Evolutionary conservation across 345 rosid genomes (phyloP).

Genomic region (Schrenkiella parvula): DNA sequence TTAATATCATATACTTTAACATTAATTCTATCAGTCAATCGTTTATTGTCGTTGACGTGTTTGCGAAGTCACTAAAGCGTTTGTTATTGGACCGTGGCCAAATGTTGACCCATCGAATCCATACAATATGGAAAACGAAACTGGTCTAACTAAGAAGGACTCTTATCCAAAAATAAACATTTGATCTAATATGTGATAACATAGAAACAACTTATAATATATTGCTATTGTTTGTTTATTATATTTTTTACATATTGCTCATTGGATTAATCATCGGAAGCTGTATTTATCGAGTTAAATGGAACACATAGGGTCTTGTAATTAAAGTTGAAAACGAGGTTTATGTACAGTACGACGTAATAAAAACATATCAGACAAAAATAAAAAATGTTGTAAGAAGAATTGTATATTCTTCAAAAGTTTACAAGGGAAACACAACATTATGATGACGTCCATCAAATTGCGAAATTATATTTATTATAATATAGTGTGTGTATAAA

Average conservation of each 20-base stretch:
- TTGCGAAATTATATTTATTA: neutral
- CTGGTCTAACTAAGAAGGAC: no score
- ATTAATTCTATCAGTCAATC: no score
- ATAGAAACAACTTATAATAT: no score
- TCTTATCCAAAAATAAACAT: no score
- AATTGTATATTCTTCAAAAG: neutral
- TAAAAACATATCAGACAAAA: neutral
- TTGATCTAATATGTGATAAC: no score
- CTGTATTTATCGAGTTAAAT: neutral
- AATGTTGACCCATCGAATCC: no score
- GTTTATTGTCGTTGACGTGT: no score
- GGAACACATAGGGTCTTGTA: slow-evolving; percentile 4
- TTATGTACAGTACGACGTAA: slow-evolving; percentile 23
- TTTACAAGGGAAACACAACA: slow-evolving; percentile 24
- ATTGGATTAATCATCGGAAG: neutral
- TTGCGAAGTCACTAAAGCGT: no score
- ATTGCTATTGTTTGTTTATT: no score
- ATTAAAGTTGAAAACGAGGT: slow-evolving; percentile 2
- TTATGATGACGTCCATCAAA: slow-evolving; percentile 29
- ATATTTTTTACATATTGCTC: neutral
- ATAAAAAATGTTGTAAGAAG: neutral
- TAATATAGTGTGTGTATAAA: neutral
- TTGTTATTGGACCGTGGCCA: no score
- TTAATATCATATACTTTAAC: no score
- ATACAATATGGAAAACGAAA: no score